A percentile compares a stretch with the other conserved stretches of the same genome.
phyloP scores from a whole-genome alignment of 768 basidiomycete genomes.

The Tylopilus vinaceipallidus region DNA sequence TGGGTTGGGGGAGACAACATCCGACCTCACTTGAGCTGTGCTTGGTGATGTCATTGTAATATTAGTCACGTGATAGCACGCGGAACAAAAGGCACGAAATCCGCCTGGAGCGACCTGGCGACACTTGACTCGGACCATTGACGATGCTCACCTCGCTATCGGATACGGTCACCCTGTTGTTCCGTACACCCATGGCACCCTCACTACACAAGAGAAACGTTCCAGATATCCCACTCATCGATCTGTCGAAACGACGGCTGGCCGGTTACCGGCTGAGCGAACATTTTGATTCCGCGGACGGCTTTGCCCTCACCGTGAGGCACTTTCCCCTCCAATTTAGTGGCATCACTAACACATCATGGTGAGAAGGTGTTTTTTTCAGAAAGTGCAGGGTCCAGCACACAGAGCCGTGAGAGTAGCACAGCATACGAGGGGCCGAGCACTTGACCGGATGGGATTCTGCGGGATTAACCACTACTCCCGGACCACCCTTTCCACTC shows the following conservation, averaged over 20 bases:
- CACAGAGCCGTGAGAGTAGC: slow-evolving; percentile 10
- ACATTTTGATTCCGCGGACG: slow-evolving; percentile 1
- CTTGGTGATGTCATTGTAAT: slow-evolving; percentile 9
- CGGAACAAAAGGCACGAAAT: not conserved
- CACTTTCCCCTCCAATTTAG: not conserved
- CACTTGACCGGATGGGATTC: not conserved
- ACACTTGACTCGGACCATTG: not conserved
- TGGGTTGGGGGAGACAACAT: too few species aligned
- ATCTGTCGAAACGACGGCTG: slow-evolving; percentile 11
- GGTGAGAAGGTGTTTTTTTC: slow-evolving; percentile 4
- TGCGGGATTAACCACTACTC: not conserved
- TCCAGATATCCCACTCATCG: slow-evolving; percentile 18
- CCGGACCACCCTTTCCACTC: not conserved
- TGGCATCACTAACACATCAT: not conserved
- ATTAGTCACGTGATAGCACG: slow-evolving; percentile 13
- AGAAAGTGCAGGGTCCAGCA: slow-evolving; percentile 12
- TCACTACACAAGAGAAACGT: not conserved
- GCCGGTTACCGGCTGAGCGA: not conserved
- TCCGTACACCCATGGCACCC: slow-evolving; percentile 25
- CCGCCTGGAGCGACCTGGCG: too few species aligned
- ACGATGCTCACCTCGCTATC: slow-evolving; percentile 15
- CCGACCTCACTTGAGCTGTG: not conserved
- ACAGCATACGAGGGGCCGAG: not conserved
- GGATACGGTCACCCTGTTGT: slow-evolving; percentile 14
- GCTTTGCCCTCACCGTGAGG: slow-evolving; percentile 16